Evolutionary conservation across 257 asterid genomes (phyloP), one percentile per base, ranked within the genome.

Genomic region (Solanum commersonii): DNA sequence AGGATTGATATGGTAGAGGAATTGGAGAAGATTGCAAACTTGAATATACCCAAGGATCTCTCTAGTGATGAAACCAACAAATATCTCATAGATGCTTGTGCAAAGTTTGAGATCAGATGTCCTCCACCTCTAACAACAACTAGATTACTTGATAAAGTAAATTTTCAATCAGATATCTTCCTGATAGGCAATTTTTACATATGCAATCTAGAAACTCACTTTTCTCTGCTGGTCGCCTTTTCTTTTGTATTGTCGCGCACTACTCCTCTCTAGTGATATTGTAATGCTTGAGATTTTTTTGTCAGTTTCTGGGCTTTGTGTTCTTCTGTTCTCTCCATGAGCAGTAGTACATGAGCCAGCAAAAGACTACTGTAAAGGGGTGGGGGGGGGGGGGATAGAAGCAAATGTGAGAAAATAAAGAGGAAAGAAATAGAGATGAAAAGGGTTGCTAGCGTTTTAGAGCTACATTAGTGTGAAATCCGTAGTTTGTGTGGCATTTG

Each of bases 1-100:
- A 90, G 99, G 87, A 96, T 97, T 88, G 99, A 97, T 88, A 96
- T 97, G 99, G 93, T 97, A 86, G 95, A 93, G 44, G 99, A 93
- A 87, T 91, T 97, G 94, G 99, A 97, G 94, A 96, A 92, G 92
- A 86, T 94, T 35, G 99, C 98, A 12, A 91, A 93, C 78, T 89
- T 97, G 87, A 91, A 86, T 89, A 95, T 97, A 89, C 99, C 99
- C 10, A 94, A 94, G 91, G 99, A 97, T 92, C 92, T 97, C 5
- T 84, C 96, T 0, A 93, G 99, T 56, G 94, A 92, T 60, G 98
- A 95, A 94, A 91, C 99, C 85, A 95, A 94, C 91, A 92, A 91
- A 67, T 97, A 96, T 89, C 91, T 97, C 83, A 91, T 85, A 23
- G 98, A 92, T 86, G 98, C 98, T 38, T 97, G 99, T 76, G 83